Evolutionary conservation across 106 monocot species (phyloP).

Genomic region (Platanthera guangdongensis): DNA sequence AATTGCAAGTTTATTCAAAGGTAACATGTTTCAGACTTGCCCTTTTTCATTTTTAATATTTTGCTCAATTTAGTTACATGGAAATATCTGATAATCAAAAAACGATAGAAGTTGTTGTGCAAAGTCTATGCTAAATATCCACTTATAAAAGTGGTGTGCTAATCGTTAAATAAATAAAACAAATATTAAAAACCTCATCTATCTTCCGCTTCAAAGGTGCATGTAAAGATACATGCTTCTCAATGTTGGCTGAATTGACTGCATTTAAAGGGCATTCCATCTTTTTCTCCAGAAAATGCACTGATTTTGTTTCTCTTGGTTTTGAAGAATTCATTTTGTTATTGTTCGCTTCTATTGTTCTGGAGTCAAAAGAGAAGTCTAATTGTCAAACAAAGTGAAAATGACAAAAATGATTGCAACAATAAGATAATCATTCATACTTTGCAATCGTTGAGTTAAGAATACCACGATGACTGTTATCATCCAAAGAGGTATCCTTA

Average conservation of each 20-base stretch:
- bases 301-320: slow-evolving; percentile 23
- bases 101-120: neutral
- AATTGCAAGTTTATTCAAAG: neutral
- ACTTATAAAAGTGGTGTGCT: neutral
- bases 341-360: slow-evolving; percentile 21
- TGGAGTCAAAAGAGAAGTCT: slow-evolving; percentile 3
- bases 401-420: neutral
- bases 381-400: neutral
- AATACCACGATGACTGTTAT: neutral
- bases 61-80: neutral
- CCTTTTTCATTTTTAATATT: neutral
- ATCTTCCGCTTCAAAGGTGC: slow-evolving; percentile 61
- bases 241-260: slow-evolving; percentile 9
- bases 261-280: slow-evolving; percentile 8
- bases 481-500: neutral
- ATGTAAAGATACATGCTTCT: slow-evolving; percentile 25
- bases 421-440: slow-evolving; percentile 5
- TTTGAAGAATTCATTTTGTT: slow-evolving; percentile 17
- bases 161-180: neutral
- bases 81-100: neutral
- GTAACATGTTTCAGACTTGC: neutral
- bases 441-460: neutral
- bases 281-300: slow-evolving; percentile 16
- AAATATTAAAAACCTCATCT: slow-evolving; percentile 35
- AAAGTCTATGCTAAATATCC: neutral